Conservation (phyloP, 2,329 filamentous ascomycete species). For the Mariannaea elegans region DNA sequence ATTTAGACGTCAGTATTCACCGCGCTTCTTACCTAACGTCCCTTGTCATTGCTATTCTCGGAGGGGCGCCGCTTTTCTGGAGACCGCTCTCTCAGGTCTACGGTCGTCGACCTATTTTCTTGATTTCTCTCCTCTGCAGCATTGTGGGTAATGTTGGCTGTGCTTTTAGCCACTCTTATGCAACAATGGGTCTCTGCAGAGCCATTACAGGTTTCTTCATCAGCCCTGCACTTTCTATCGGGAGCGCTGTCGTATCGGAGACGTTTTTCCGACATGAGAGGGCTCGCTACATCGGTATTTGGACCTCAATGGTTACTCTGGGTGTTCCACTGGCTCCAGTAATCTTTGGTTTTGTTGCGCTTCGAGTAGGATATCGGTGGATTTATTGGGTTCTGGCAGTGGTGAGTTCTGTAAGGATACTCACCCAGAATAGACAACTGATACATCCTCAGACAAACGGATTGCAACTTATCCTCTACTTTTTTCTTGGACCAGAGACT, state of each 20-base stretch:
- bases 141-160: neutral
- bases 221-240: neutral
- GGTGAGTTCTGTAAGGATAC: slow-evolving; percentile 36
- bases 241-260: neutral
- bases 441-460: slow-evolving; percentile 22
- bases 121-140: slow-evolving; percentile 33
- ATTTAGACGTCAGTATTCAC: slow-evolving; percentile 59
- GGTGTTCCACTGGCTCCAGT: slow-evolving; percentile 31
- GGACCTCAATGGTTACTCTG: slow-evolving; percentile 7
- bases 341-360: slow-evolving; percentile 55
- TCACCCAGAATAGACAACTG: neutral
- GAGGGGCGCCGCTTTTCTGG: neutral
- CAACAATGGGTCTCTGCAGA: neutral
- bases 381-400: slow-evolving; percentile 68
- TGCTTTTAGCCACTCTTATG: slow-evolving; percentile 3
- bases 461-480: slow-evolving; percentile 23
- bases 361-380: slow-evolving; percentile 63
- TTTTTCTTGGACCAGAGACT: slow-evolving; percentile 28
- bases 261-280: slow-evolving; percentile 5
- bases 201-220: neutral
- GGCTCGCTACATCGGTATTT: neutral
- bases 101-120: slow-evolving; percentile 48
- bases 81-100: slow-evolving; percentile 49
- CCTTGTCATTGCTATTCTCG: slow-evolving; percentile 1
- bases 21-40: slow-evolving; percentile 59